Percentiles rank a stretch among this genome's conserved stretches.
phyloP scores from a whole-genome alignment of 2,329 filamentous ascomycete species.

The Ustulina deusta region DNA sequence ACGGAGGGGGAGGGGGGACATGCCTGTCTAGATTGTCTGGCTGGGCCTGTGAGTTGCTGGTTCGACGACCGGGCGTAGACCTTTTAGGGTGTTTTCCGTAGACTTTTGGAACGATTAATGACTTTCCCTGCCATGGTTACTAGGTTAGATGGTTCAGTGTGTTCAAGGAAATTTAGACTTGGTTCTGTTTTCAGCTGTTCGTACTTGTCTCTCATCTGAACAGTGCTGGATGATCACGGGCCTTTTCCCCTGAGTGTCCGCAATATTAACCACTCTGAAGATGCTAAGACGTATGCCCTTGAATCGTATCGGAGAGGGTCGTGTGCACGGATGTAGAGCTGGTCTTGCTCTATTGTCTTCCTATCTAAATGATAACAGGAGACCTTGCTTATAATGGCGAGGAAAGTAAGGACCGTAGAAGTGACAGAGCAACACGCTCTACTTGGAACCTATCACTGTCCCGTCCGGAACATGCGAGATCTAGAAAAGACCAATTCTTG shows the following conservation, averaged over 20 bases:
- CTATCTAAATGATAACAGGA: background rate
- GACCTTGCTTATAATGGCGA: background rate
- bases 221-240: background rate
- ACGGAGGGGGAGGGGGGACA: background rate
- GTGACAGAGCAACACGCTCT: background rate
- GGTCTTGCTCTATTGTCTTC: background rate
- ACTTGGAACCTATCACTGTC: no score
- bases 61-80: constrained; percentile 17
- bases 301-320: background rate
- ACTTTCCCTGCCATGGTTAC: constrained; percentile 6
- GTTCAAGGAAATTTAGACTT: constrained; percentile 15
- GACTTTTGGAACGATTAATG: constrained; percentile 16
- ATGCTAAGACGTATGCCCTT: background rate
- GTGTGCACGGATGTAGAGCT: background rate
- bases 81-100: constrained; percentile 11
- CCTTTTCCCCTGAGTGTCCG: background rate
- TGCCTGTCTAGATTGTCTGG: background rate
- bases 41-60: constrained; percentile 16
- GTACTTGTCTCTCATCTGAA: background rate
- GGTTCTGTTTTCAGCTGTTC: background rate
- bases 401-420: background rate
- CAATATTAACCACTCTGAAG: background rate
- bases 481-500: background rate
- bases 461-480: background rate
- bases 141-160: constrained; percentile 18